Base-by-base conservation (phyloP, 257 asterid genomes). In the Fraxinus pennsylvanica region DNA sequence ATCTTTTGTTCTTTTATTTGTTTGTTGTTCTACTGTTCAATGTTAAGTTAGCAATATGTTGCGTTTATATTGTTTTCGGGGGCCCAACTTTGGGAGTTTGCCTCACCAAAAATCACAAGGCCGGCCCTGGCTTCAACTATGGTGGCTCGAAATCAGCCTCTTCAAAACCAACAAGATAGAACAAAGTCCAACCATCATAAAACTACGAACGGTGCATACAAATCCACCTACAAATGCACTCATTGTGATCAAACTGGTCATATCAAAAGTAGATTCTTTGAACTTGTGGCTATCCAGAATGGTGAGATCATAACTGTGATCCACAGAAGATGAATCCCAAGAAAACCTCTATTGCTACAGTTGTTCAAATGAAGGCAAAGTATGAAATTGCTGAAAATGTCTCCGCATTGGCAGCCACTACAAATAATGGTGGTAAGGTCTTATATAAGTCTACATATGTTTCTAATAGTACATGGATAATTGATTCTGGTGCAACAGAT, bases 381-480 rank as follows among this genome's bases (percentile, higher is more conserved):
- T 5, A 38, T 35, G 63, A 38, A 21, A 15, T 6, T 13, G 21
- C 3, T 21, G 15, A 9, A 0, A 22, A 36, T 0, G 27, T 0
- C 74, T 76, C 74, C 0, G 10, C 71, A 36, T 39, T 41, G 35
- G 38, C 13, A 7, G 5, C 25, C 30, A 30, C 69, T 30, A 52
- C 19, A 52, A 30, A 36, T 36, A 36, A 6, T 50, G 43, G 30
- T 74, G 69, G 77, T 32, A 74, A 74, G 77, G 27, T 19, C 52
- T 74, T 74, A 5, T 30, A 6, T 74, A 27, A 4, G 5, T 30
- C n/a, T 41, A 8, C 14, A 41, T 13, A 0, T 36, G 2, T 39
- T 39, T 39, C 13, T 7, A 39, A 39, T 39, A 1, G 45, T 39
- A 0, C 3, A 39, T 39, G 45, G 8, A 39, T 39, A 39, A 39